Evolutionary conservation across 2,329 filamentous ascomycete genomes (phyloP).

Genomic region (Tolypocladium capitatum): DNA sequence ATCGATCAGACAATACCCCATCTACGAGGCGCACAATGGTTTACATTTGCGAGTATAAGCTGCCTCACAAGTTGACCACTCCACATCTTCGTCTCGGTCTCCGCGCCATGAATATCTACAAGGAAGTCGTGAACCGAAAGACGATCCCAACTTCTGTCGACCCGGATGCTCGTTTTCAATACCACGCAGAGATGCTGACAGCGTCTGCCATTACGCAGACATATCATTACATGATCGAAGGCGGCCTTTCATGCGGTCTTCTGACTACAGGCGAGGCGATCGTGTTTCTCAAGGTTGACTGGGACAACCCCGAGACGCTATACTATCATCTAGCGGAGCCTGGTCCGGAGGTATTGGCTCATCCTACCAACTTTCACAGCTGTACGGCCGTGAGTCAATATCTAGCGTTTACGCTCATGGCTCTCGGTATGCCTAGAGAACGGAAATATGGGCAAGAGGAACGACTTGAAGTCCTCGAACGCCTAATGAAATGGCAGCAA

Average conservation of each 20-base stretch:
- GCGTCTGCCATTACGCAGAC: slow-evolving; percentile 31
- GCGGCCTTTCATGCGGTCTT: slow-evolving; percentile 28
- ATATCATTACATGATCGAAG: slow-evolving; percentile 35
- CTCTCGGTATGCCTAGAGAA: no score
- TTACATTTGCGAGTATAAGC: slow-evolving; percentile 30
- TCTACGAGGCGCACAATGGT: slow-evolving; percentile 8
- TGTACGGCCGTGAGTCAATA: no score
- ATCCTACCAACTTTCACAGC: no score
- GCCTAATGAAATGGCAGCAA: no score
- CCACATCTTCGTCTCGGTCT: slow-evolving; percentile 28
- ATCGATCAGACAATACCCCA: slow-evolving; percentile 3
- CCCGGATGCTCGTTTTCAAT: slow-evolving; percentile 18
- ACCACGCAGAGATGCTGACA: slow-evolving; percentile 22
- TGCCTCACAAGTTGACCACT: slow-evolving; percentile 30
- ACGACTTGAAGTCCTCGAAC: no score
- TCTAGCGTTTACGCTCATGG: no score
- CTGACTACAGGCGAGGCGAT: slow-evolving; percentile 26
- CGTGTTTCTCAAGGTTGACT: no score
- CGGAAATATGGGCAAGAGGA: no score
- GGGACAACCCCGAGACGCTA: no score
- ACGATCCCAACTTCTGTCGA: slow-evolving; percentile 13
- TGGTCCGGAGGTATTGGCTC: no score
- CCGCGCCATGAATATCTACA: slow-evolving; percentile 24
- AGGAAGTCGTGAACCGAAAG: slow-evolving; percentile 18
- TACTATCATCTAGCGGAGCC: no score